These are phyloP conservation scores for Coemansia sp. DNA, from an alignment of 192 early-diverging fungal species.

Conservation along the genomic window DNA sequence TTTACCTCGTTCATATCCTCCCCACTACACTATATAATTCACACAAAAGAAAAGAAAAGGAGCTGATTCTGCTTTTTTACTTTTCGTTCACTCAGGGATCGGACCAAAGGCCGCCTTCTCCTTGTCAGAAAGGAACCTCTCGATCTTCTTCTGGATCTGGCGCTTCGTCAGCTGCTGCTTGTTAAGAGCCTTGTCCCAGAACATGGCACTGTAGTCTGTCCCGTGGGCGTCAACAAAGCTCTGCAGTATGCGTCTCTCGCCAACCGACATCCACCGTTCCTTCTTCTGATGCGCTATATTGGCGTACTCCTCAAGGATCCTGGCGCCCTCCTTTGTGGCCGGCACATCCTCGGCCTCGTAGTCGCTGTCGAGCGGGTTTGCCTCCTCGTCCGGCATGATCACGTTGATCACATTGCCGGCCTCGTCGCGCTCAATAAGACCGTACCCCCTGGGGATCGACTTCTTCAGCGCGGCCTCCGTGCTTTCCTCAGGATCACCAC, in stretches of 20 bases:
- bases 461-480: constrained; percentile 59
- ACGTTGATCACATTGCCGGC: constrained; percentile 72
- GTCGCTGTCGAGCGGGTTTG: constrained; percentile 50
- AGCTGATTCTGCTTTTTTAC: neutral
- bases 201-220: constrained; percentile 75
- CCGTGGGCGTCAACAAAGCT: constrained; percentile 70
- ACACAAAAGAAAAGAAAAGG: neutral
- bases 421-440: constrained; percentile 81
- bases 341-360: constrained; percentile 49
- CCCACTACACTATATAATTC: too few relatives aligned
- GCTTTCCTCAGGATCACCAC: constrained; percentile 19
- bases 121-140: constrained; percentile 48
- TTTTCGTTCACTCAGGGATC: neutral
- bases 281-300: constrained; percentile 40
- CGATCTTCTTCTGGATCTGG: constrained; percentile 65
- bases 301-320: constrained; percentile 56
- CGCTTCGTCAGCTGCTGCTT: constrained; percentile 66
- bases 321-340: constrained; percentile 63
- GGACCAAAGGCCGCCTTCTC: constrained; percentile 23
- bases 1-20: too few relatives aligned
- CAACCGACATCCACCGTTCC: constrained; percentile 58
- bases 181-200: constrained; percentile 74
- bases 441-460: constrained; percentile 64
- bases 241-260: constrained; percentile 61
- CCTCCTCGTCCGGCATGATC: constrained; percentile 61